Conservation (phyloP, 2,329 filamentous ascomycete species). For the Onygenales sp. region DNA sequence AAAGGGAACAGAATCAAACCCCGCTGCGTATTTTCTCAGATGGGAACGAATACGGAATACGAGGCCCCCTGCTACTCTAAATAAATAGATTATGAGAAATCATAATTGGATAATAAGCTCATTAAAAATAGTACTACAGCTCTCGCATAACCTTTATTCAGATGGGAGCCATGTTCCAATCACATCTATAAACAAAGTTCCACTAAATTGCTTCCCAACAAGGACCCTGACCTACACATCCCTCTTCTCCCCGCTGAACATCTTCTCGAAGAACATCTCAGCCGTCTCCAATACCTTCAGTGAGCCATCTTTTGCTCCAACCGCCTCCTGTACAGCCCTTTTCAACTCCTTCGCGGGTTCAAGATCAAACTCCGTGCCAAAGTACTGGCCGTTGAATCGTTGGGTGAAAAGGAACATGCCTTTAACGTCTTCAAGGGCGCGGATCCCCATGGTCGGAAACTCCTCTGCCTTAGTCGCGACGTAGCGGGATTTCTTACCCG, state of each 20-base stretch:
- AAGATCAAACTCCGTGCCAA: neutral
- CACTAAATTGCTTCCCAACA: no score
- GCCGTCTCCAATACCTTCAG: neutral
- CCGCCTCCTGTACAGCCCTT: neutral
- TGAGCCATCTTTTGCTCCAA: neutral
- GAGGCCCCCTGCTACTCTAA: no score
- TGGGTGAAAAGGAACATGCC: neutral
- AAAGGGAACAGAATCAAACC: no score
- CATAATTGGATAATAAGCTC: no score
- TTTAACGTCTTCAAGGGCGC: neutral
- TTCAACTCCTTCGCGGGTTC: neutral
- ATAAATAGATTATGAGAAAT: no score
- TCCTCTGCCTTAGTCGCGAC: neutral
- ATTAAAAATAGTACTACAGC: no score
- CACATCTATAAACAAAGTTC: no score
- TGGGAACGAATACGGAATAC: no score
- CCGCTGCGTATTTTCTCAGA: no score
- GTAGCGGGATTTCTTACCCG: conserved; percentile 2
- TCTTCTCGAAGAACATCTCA: neutral
- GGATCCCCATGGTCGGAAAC: neutral
- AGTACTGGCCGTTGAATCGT: conserved; percentile 1
- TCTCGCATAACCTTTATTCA: no score
- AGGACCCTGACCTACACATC: neutral
- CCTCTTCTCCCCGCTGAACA: neutral
- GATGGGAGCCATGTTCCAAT: no score